Percentiles rank a stretch among this genome's conserved stretches.
phyloP scores from a whole-genome alignment of 1,284 basidiomycete genomes.

The Leccinum fallax region DNA sequence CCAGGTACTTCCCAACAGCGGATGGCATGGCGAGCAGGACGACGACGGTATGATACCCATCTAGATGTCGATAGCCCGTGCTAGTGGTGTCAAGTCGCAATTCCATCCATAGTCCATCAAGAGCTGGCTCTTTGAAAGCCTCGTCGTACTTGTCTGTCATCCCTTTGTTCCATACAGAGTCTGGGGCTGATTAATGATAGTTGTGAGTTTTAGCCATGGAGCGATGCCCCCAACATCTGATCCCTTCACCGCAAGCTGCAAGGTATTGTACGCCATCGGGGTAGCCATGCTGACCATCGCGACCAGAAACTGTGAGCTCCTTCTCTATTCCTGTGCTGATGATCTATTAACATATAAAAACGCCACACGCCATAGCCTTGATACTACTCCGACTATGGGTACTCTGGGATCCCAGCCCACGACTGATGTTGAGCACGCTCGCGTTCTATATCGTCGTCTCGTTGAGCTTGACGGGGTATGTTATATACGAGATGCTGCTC shows the following conservation, averaged over 20 bases:
- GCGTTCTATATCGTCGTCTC: conserved; percentile 34
- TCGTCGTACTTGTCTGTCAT: conserved; percentile 12
- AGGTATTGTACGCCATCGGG: conserved; percentile 29
- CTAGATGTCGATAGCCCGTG: too few species aligned
- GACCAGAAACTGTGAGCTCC: conserved; percentile 41
- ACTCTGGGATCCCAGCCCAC: conserved; percentile 40
- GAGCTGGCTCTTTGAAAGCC: too few species aligned
- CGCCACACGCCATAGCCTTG: conserved; percentile 24
- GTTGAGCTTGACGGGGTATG: conserved; percentile 30
- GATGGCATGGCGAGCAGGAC: conserved; percentile 27
- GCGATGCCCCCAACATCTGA: background rate
- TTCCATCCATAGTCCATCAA: too few species aligned
- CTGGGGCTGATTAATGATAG: conserved; percentile 6
- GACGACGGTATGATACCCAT: conserved; percentile 1
- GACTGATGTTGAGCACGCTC: conserved; percentile 40
- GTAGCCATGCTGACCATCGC: conserved; percentile 39
- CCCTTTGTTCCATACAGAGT: background rate
- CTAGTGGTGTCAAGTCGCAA: too few species aligned
- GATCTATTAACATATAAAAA: background rate
- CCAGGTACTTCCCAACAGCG: conserved; percentile 40
- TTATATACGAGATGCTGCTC: conserved; percentile 38
- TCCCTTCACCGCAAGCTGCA: conserved; percentile 32
- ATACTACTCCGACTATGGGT: conserved; percentile 42
- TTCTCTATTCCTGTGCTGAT: conserved; percentile 1
- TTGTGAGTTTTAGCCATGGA: conserved; percentile 15